phyloP scores from a whole-genome alignment of 768 basidiomycete genomes.

The Russula earlei region DNA sequence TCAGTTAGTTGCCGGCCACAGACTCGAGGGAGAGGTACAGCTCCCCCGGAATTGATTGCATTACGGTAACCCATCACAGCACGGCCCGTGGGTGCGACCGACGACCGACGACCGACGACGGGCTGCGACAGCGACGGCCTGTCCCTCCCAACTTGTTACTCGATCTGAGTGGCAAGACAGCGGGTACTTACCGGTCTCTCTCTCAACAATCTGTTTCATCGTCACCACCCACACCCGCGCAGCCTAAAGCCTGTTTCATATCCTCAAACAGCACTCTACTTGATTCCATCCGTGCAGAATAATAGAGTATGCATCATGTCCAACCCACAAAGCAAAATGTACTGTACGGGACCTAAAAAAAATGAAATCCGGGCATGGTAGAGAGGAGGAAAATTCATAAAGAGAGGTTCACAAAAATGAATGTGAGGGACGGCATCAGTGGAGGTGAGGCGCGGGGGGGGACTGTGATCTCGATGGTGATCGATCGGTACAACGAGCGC shows the following conservation, averaged over 20 bases:
- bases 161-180: too few relatives aligned
- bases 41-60: too few relatives aligned
- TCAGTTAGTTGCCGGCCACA: slow-evolving; percentile 9
- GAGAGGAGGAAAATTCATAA: not conserved
- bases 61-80: not conserved
- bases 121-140: too few relatives aligned
- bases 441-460: not conserved
- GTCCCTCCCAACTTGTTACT: too few relatives aligned
- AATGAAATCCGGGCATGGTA: not conserved
- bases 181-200: not conserved
- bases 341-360: not conserved
- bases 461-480: slow-evolving; percentile 10
- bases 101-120: not conserved
- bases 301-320: slow-evolving; percentile 7
- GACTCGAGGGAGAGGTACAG: too few relatives aligned
- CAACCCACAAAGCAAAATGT: not conserved
- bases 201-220: slow-evolving; percentile 2
- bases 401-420: not conserved
- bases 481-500: slow-evolving; percentile 3
- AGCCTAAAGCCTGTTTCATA: too few relatives aligned
- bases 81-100: slow-evolving; percentile 1
- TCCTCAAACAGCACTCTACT: not conserved
- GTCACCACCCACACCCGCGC: not conserved
- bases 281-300: slow-evolving; percentile 9
- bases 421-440: slow-evolving; percentile 7